Evolutionary conservation across 2,329 filamentous ascomycete genomes (phyloP), one percentile per base, ranked within the genome.

Genomic region (Nannizziopsis arthrosporioides): DNA sequence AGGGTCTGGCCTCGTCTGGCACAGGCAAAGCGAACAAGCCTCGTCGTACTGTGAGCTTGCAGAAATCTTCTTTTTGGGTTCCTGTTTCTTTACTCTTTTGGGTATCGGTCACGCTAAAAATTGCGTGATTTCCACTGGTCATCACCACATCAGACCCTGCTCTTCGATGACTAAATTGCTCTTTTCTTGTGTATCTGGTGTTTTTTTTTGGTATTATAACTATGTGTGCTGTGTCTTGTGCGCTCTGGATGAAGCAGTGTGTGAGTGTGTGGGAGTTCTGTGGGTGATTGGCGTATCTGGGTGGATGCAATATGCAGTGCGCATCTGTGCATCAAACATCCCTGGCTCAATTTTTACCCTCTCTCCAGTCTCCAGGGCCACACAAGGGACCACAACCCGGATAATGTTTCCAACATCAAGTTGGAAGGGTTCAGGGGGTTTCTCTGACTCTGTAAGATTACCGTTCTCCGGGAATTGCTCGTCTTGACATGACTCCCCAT

Each of bases 91-190:
- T 45, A 38, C 43, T 31, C 35, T 11, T 45, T 45, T 17, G 34
- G 43, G 43, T 36, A 38, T 38, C 18, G 36, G 17, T 17, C 45
- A 42, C 45, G 45, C 45, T 47, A 47, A 53, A 51, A 60, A 68
- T 68, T 62, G 65, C 65, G 65, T 68, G 65, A 63, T 68, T 63
- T 60, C 51, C 54, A 47, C 45, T 45, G 50, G 45, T 42, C 55
- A 59, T 63, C 56, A 61, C 54, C 51, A 55, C 55, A 64, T 60
- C 54, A 42, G 56, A 58, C 45, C 27, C 37, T 42, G 38, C 12
- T 22, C 11, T 3, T 22, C 44, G 36, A 12, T 36, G 34, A 15
- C 22, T 27, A 27, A 27, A 27, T 27, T 27, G 22, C 22, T 27
- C 22, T 27, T 4, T 27, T 27, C 22, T 27, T 27, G 22, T 27